Evolutionary conservation across 1,139 yeast genomes (phyloP), one percentile per base, ranked within the genome.

Genomic region (Blastobotrys arbuscula): DNA sequence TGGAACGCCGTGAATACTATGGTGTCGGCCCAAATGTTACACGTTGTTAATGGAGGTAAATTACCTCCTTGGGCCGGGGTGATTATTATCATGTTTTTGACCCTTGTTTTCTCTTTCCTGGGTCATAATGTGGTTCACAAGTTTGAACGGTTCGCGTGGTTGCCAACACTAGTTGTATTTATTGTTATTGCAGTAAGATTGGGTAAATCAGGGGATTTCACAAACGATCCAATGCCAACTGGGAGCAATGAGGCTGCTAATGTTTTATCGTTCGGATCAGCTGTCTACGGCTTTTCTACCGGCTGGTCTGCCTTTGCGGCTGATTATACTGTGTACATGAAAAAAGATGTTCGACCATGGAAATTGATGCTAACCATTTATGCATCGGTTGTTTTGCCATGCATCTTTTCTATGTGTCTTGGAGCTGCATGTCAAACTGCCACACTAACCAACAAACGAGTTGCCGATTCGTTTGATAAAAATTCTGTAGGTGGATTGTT

Each of bases 271-370:
- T 88, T 85, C 60, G 97, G 97, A 64, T 84, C 89, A 63, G 72
- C 95, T 45, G 69, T 86, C 55, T 89, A 77, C 60, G 97, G 97
- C 55, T 90, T 85, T 62, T 95, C 96, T 46, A 79, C 96, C 50
- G 97, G 97, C 55, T 89, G 97, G 97, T 80, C 95, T 50, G 84
- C 96, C 21, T 87, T 84, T 61, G 94, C 96, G 41, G 81, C 95
- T 39, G 97, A 89, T 70, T 90, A 89, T 70, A 87, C 96, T 49
- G 90, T 84, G 47, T 89, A 88, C 72, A 89, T 86, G 77, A 77
- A 78, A 56, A 73, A 78, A 62, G 74, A 79, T 62, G 79, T 82
- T 54, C 77, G 76, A 65, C 71, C 79, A 39, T 54, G 58, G 61
- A 81, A 74, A 65, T 75, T 87, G 52, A 88, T 88, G 71, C 65